Evolutionary conservation across 2,329 filamentous ascomycete species (phyloP).

Genomic region (Fusarium algeriense): DNA sequence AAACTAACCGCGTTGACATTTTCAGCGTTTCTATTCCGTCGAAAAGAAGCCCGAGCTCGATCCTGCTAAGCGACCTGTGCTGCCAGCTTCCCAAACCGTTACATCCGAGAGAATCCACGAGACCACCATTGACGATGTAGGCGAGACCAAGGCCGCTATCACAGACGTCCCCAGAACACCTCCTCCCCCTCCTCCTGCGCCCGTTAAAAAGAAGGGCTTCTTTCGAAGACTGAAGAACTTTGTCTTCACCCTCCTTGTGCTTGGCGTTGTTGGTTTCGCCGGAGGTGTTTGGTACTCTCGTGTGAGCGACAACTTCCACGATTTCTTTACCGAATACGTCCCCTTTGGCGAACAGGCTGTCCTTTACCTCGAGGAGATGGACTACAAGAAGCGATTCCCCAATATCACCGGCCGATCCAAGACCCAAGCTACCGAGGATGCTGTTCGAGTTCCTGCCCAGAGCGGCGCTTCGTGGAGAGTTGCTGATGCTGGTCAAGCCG

Average conservation of each 20-base stretch:
- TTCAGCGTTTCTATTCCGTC: constrained; percentile 69
- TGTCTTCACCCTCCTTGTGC: constrained; percentile 79
- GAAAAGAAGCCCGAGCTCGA: constrained; percentile 64
- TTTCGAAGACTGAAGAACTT: constrained; percentile 81
- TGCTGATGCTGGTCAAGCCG: constrained; percentile 67
- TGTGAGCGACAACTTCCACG: constrained; percentile 97
- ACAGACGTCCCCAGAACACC: constrained; percentile 53
- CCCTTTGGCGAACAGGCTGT: constrained; percentile 96
- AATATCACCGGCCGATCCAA: constrained; percentile 62
- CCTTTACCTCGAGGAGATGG: constrained; percentile 93
- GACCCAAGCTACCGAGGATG: constrained; percentile 69
- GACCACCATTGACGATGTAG: constrained; percentile 54
- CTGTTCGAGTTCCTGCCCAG: constrained; percentile 85
- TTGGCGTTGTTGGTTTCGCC: constrained; percentile 83
- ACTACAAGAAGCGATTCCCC: constrained; percentile 88
- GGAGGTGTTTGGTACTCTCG: constrained; percentile 94
- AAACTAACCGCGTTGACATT: constrained; percentile 50
- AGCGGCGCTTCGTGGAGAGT: constrained; percentile 88
- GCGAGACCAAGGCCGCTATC: constrained; percentile 55
- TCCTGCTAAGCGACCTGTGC: constrained; percentile 62
- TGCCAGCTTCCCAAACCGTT: constrained; percentile 67
- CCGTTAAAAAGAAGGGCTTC: constrained; percentile 71
- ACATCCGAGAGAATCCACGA: constrained; percentile 61
- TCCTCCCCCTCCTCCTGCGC: constrained; percentile 47
- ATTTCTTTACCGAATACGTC: constrained; percentile 98